Percentiles rank a stretch among this genome's conserved stretches.
Evolutionary conservation across 208 protist genomes (phyloP).

Genomic region (Kentomonas sorsogonicus): DNA sequence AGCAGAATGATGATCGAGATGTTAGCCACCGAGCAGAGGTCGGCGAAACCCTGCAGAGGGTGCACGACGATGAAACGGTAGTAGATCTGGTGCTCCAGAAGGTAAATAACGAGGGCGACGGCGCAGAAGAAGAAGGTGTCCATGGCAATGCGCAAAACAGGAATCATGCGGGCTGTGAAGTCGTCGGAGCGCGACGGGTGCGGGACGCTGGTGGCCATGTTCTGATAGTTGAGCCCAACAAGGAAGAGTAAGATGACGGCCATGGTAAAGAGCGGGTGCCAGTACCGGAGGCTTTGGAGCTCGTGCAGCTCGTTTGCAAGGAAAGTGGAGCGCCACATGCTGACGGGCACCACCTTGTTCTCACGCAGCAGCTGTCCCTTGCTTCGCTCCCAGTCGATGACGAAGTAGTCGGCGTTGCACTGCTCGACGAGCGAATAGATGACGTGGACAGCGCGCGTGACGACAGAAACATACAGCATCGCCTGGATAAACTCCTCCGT

Average conservation of each 20-base stretch:
- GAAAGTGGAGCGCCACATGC: conserved; percentile 86
- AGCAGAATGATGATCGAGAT: conserved; percentile 83
- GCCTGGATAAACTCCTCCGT: conserved; percentile 53
- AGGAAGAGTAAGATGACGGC: conserved; percentile 70
- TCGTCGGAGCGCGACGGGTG: conserved; percentile 19
- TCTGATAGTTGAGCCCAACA: conserved; percentile 39
- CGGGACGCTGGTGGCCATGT: conserved; percentile 41
- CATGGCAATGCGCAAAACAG: conserved; percentile 60
- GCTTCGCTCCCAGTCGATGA: conserved; percentile 87
- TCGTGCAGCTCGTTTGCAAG: conserved; percentile 80
- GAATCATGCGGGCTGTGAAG: conserved; percentile 25
- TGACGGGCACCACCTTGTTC: conserved; percentile 76
- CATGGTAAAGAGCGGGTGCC: conserved; percentile 69
- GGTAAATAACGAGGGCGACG: conserved; percentile 54
- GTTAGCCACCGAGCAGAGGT: conserved; percentile 89
- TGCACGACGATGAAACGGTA: conserved; percentile 83
- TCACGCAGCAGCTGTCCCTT: conserved; percentile 83
- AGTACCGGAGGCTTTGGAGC: conserved; percentile 68
- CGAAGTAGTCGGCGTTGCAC: conserved; percentile 83
- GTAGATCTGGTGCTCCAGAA: conserved; percentile 75
- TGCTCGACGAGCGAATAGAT: conserved; percentile 73
- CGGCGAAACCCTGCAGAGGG: conserved; percentile 81
- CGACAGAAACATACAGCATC: conserved; percentile 58
- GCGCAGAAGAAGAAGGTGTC: conserved; percentile 74
- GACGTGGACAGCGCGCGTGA: conserved; percentile 51